Evolutionary conservation across 139 green algal genomes (phyloP), one percentile per base, ranked within the genome.

Genomic region (Desmodesmus armatus): DNA sequence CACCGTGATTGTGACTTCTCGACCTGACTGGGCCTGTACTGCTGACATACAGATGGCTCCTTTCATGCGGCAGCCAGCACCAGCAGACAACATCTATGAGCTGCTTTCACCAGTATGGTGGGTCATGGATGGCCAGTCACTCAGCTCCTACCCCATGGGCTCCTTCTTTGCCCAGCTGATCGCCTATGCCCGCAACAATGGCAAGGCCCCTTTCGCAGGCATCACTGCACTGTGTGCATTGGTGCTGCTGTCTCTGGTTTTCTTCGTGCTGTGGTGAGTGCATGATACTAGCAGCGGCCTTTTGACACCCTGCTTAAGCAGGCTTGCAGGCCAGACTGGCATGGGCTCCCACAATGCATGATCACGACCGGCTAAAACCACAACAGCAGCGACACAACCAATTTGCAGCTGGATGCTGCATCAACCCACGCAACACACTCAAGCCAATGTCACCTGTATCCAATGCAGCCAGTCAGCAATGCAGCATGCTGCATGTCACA

Each of bases 201-300:
- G n/a, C n/a, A n/a, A n/a, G n/a, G n/a, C n/a, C 31, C 76, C 76
- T 3, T 40, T 82, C 19, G 76, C 76, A 72, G 76, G 76, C 6
- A 27, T 82, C 4, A 23, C 25, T 5, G 76, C 76, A 11, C 41
- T 82, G 37, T 82, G 71, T 41, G 35, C 27, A 27, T 29, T 82
- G 37, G 76, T 82, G 31, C 37, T 82, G 23, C 21, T 71, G 40
- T 65, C 49, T 21, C 53, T 82, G 9, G 3, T 65, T 21, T 7
- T 71, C 3, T 65, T 82, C 17, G 55, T 82, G 37, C 49, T 82
- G 2, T 82, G 76, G 76, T 82, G 21, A 80, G 76, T 9, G 17
- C n/a, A n/a, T n/a, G n/a, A n/a, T n/a, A n/a, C n/a, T 33, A 69
- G 60, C 60, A 69, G 60, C 17, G 60, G 60, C 11, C 47, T 55